A percentile compares a stretch with the other conserved stretches of the same genome.
These are phyloP conservation scores for Sedum album DNA, from an alignment of 164 flowering plant genomes.

Conservation along the genomic window DNA sequence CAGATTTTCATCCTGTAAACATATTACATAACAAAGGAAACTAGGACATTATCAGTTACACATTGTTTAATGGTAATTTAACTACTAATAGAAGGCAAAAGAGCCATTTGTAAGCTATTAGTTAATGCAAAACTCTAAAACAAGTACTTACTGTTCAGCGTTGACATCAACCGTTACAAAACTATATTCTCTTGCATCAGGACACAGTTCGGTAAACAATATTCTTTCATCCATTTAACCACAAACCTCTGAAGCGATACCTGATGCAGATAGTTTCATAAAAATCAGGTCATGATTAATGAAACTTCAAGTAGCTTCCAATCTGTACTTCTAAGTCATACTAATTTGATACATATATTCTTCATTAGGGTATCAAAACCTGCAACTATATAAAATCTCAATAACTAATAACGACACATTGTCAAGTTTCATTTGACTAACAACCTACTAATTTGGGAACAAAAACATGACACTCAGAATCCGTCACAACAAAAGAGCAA, in stretches of 20 bases:
- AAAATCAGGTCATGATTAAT: background rate
- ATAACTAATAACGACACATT: too few species aligned
- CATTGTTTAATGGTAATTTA: background rate
- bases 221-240: background rate
- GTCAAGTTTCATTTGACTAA: too few species aligned
- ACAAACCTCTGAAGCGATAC: background rate
- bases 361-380: too few species aligned
- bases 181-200: background rate
- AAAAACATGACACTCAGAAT: too few species aligned
- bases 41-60: background rate
- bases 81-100: background rate
- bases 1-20: background rate
- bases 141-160: background rate
- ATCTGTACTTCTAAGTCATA: background rate
- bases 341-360: background rate
- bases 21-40: background rate
- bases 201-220: background rate
- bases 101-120: background rate
- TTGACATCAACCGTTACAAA: background rate
- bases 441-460: too few species aligned
- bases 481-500: too few species aligned
- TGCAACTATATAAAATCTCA: too few species aligned
- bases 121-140: background rate
- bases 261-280: background rate
- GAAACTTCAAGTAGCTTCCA: background rate